These are phyloP conservation scores for Lumnitzera littorea DNA, from an alignment of 345 rosid genomes.

Conservation along the genomic window DNA sequence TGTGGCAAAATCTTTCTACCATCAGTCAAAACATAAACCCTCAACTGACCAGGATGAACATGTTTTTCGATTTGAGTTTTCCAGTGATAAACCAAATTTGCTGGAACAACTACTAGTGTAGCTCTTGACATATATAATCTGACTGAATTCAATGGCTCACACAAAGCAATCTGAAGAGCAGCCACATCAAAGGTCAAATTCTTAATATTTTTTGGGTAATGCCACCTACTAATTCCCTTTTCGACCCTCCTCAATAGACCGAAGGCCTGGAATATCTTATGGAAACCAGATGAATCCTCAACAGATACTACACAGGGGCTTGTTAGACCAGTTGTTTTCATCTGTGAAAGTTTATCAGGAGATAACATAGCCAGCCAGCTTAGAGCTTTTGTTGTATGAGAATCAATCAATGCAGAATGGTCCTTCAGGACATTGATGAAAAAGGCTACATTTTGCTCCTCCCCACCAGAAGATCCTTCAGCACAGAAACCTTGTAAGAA, in stretches of 20 bases:
- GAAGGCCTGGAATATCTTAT: constrained; percentile 69
- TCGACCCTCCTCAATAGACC: constrained; percentile 64
- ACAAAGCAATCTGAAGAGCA: constrained; percentile 73
- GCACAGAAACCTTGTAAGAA: constrained; percentile 66
- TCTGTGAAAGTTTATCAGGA: constrained; percentile 57
- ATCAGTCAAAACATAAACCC: constrained; percentile 70
- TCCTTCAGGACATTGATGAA: constrained; percentile 68
- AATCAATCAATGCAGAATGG: constrained; percentile 40
- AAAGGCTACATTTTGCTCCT: constrained; percentile 60
- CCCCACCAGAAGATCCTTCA: constrained; percentile 54
- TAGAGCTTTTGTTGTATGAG: constrained; percentile 58
- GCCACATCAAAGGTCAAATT: constrained; percentile 80
- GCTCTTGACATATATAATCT: constrained; percentile 87
- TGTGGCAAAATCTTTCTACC: constrained; percentile 60
- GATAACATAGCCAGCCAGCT: constrained; percentile 72
- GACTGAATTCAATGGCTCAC: constrained; percentile 64
- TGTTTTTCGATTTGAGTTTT: constrained; percentile 77
- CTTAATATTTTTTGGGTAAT: constrained; percentile 58
- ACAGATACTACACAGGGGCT: constrained; percentile 45
- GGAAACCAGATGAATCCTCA: constrained; percentile 34
- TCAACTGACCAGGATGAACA: constrained; percentile 68
- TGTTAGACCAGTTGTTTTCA: constrained; percentile 76
- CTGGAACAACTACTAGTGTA: constrained; percentile 82
- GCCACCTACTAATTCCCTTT: constrained; percentile 64
- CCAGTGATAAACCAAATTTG: constrained; percentile 95